Base-by-base conservation (phyloP, 2,329 filamentous ascomycete species). In the Eutypella sp. region DNA sequence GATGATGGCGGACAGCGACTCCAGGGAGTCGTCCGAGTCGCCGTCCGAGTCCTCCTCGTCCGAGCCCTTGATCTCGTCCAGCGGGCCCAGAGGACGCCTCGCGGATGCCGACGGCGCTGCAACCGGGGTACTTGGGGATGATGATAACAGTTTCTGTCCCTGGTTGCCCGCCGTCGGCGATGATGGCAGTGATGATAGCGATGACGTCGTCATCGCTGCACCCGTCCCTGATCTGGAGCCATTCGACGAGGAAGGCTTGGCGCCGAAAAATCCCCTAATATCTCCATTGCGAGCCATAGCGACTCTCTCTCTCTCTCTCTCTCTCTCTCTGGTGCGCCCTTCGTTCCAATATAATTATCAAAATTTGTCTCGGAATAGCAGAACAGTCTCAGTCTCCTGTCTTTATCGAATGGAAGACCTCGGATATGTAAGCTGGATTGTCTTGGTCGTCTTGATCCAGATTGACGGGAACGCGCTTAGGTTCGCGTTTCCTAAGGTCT, bases 31-130 rank as follows among this genome's bases (percentile, higher is more conserved):
- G 47, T 78, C 70, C 0, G 84, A 84, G 41, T 78, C 85, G 9
- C 85, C 84, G 57, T 91, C 87, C 0, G 87, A 90, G 45, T n/a
- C 29, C 4, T 78, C 85, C 8, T 85, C 84, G 57, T 91, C 87
- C 0, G 87, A 90, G 44, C 79, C 83, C 39, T 74, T 75, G 34
- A 91, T 85, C 45, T 84, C 68, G 11, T 79, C 65, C 55, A 80
- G 71, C 61, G 79, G 70, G 47, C 72, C 67, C 41, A 67, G 53
- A 8, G 41, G 51, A n/a, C 20, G 36, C 16, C 11, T 39, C 7
- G 36, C 15, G 18, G 34, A 8, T 19, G 34, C n/a, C 47, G 53
- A 33, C 42, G 57, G 58, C 37, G 54, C 40, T 42, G 59, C 44
- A 29, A 46, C 48, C 3, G 60, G 61, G n/a, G 61, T 63, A 15